Conservation (phyloP, 805 yeast species). For the Jamesozyma jinghongensis region DNA sequence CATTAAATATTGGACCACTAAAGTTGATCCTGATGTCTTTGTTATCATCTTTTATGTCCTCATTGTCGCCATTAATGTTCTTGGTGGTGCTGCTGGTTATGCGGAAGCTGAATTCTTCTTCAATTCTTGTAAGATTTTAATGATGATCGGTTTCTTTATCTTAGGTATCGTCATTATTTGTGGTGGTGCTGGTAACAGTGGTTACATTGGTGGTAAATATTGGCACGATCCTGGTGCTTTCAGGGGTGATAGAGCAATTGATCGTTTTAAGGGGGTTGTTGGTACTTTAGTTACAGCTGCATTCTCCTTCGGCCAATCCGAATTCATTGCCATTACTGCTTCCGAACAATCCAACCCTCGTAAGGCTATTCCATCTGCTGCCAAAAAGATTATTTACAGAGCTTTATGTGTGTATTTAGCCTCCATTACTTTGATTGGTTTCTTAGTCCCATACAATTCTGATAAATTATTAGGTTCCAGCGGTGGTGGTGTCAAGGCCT, state of each 20-base stretch:
- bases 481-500: constrained; percentile 41
- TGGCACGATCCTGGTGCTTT: constrained; percentile 51
- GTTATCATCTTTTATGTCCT: constrained; percentile 44
- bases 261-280: constrained; percentile 48
- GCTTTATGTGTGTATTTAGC: constrained; percentile 41
- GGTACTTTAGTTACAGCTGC: constrained; percentile 48
- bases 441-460: constrained; percentile 44
- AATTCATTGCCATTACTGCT: constrained; percentile 50
- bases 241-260: constrained; percentile 26
- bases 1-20: constrained; percentile 46
- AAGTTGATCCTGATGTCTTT: constrained; percentile 49
- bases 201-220: constrained; percentile 42
- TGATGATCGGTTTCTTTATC: constrained; percentile 50
- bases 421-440: constrained; percentile 40
- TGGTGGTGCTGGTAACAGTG: constrained; percentile 35
- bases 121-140: constrained; percentile 54
- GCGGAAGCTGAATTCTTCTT: constrained; percentile 60
- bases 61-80: constrained; percentile 37
- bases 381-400: constrained; percentile 49
- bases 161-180: constrained; percentile 39
- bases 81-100: constrained; percentile 47
- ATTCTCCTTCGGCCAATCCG: constrained; percentile 55
- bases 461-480: constrained; percentile 36
- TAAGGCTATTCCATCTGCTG: constrained; percentile 48
- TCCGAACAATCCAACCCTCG: constrained; percentile 49